Conservation (phyloP, 192 early-diverging fungal species). For the Backusella parvicylindrica region DNA sequence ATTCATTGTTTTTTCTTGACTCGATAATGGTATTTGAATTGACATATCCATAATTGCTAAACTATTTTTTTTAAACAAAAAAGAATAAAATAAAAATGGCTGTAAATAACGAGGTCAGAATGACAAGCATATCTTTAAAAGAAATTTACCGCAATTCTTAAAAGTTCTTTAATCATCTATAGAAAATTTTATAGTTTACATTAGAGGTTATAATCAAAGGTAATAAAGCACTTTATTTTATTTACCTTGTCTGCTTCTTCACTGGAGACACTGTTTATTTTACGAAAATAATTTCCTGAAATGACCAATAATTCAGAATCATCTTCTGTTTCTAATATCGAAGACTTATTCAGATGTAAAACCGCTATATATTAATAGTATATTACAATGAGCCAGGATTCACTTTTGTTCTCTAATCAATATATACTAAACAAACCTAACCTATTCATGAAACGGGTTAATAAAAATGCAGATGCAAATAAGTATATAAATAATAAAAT, state of each 20-base stretch:
- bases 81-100: background rate
- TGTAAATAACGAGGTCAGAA: background rate
- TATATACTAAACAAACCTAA: background rate
- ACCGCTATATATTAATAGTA: constrained; percentile 58
- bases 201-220: background rate
- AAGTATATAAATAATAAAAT: background rate
- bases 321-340: constrained; percentile 59
- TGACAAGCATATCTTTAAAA: too few species aligned
- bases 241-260: background rate
- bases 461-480: background rate
- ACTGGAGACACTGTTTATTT: constrained; percentile 61
- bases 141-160: constrained; percentile 60
- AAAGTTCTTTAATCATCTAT: constrained; percentile 81
- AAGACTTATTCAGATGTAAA: constrained; percentile 85
- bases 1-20: constrained; percentile 66
- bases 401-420: background rate
- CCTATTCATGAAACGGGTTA: background rate
- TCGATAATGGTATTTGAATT: constrained; percentile 61
- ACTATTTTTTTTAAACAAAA: constrained; percentile 31
- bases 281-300: constrained; percentile 84
- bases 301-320: constrained; percentile 79
- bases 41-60: constrained; percentile 75
- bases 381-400: background rate
- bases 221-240: background rate
- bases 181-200: background rate